A percentile compares a stretch with the other conserved stretches of the same genome.
Evolutionary conservation across 2,329 filamentous ascomycete genomes (phyloP).

Genomic region (Hirsutella minnesotensis): DNA sequence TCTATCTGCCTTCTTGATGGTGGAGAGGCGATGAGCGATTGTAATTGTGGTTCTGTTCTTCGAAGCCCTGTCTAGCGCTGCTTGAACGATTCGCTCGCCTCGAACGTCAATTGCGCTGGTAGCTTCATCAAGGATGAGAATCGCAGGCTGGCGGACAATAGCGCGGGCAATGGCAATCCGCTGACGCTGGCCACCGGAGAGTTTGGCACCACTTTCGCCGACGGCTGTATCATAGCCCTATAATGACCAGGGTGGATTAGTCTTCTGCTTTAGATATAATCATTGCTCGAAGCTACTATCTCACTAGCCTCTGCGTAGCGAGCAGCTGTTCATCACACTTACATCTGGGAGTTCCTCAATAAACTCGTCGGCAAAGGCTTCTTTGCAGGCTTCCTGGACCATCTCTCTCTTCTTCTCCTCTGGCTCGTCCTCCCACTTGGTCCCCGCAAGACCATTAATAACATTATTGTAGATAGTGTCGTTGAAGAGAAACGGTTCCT

Average conservation of each 20-base stretch:
- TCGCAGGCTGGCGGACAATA: conserved; percentile 59
- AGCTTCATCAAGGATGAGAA: conserved; percentile 67
- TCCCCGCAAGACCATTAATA: conserved; percentile 42
- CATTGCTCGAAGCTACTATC: too few species aligned
- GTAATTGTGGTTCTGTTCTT: conserved; percentile 57
- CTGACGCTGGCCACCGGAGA: conserved; percentile 80
- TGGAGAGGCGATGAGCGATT: conserved; percentile 64
- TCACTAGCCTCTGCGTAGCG: too few species aligned
- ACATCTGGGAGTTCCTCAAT: conserved; percentile 45
- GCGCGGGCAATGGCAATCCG: conserved; percentile 66
- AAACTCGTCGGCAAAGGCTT: conserved; percentile 60
- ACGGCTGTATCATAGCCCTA: conserved; percentile 62
- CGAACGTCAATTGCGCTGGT: conserved; percentile 53
- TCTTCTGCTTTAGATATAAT: too few species aligned
- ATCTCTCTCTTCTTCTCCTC: conserved; percentile 45
- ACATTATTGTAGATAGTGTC: conserved; percentile 53
- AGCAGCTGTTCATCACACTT: conserved; percentile 12
- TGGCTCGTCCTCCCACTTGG: conserved; percentile 37
- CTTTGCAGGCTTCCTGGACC: conserved; percentile 51
- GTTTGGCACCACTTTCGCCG: conserved; percentile 64
- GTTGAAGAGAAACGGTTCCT: conserved; percentile 59
- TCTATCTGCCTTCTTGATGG: conserved; percentile 64
- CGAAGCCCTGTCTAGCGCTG: conserved; percentile 49
- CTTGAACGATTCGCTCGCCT: conserved; percentile 51
- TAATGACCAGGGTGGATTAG: too few species aligned